A percentile compares a stretch with the other conserved stretches of the same genome.
Evolutionary conservation across 2,329 filamentous ascomycete species (phyloP).

Genomic region (Fusarium subglutinans): DNA sequence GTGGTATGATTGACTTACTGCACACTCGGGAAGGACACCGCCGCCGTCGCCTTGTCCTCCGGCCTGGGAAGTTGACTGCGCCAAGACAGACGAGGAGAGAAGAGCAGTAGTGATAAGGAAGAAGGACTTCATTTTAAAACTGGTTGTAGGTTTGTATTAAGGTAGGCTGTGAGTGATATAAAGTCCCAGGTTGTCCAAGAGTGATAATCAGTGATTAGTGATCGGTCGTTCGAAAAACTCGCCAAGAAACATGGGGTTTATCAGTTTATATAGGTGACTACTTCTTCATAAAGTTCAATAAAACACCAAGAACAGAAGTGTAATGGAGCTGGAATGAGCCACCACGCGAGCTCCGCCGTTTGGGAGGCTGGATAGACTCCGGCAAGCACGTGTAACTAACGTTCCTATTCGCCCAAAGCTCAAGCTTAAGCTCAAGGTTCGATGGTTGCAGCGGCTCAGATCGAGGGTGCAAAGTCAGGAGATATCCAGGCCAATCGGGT

Average conservation of each 20-base stretch:
- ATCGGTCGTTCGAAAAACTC: too few species aligned
- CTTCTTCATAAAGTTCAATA: not conserved
- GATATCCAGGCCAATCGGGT: not conserved
- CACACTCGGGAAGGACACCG: not conserved
- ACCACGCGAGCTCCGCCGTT: not conserved
- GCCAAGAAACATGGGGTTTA: not conserved
- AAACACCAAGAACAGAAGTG: too few species aligned
- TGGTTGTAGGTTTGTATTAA: too few species aligned
- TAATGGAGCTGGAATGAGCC: not conserved
- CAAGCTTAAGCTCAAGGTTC: conserved; percentile 1
- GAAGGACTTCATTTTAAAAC: conserved; percentile 12
- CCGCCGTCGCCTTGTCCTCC: not conserved
- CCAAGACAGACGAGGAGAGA: not conserved
- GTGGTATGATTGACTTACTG: not conserved
- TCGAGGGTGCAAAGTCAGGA: not conserved
- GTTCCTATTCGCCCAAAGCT: not conserved
- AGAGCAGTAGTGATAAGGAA: not conserved
- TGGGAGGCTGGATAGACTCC: not conserved
- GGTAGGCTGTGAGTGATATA: not conserved
- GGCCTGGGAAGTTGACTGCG: not conserved
- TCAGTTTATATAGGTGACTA: not conserved
- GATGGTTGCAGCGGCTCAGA: not conserved
- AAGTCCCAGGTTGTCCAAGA: too few species aligned
- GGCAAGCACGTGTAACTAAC: not conserved
- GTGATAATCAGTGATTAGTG: not conserved